phyloP scores from a whole-genome alignment of 371 early-diverging fungal genomes.

The Phascolomyces articulosus region DNA sequence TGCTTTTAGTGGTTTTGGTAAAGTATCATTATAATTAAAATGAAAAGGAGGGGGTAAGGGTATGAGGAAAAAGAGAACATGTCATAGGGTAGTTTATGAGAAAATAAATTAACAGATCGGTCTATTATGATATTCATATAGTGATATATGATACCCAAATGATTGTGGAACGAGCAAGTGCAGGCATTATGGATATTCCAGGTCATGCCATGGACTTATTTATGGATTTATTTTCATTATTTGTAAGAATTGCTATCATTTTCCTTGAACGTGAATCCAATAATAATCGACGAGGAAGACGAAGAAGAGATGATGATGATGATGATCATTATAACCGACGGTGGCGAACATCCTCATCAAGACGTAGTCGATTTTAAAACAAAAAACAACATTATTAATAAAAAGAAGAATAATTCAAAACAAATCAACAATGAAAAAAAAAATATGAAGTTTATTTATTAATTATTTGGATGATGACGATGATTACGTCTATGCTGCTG shows the following conservation, averaged over 20 bases:
- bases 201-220: slow-evolving; percentile 56
- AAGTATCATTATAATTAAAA: background rate
- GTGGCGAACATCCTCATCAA: background rate
- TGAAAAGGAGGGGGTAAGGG: too few relatives aligned
- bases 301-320: slow-evolving; percentile 9
- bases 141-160: slow-evolving; percentile 68
- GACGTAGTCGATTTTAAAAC: slow-evolving; percentile 1
- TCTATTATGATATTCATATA: slow-evolving; percentile 6
- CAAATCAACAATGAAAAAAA: too few relatives aligned
- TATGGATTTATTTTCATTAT: slow-evolving; percentile 58
- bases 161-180: slow-evolving; percentile 58
- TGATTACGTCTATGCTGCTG: too few relatives aligned
- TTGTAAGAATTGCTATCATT: slow-evolving; percentile 53
- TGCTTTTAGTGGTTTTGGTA: slow-evolving; percentile 56
- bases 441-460: slow-evolving; percentile 1
- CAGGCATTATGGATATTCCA: slow-evolving; percentile 49
- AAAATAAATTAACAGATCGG: background rate
- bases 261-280: slow-evolving; percentile 28
- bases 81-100: background rate
- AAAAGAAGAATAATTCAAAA: too few relatives aligned
- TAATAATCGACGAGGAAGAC: slow-evolving; percentile 19
- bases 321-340: background rate
- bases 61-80: too few relatives aligned
- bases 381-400: background rate
- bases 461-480: background rate